phyloP scores from a whole-genome alignment of 768 basidiomycete species.

The Boletus subcaerulescens region DNA sequence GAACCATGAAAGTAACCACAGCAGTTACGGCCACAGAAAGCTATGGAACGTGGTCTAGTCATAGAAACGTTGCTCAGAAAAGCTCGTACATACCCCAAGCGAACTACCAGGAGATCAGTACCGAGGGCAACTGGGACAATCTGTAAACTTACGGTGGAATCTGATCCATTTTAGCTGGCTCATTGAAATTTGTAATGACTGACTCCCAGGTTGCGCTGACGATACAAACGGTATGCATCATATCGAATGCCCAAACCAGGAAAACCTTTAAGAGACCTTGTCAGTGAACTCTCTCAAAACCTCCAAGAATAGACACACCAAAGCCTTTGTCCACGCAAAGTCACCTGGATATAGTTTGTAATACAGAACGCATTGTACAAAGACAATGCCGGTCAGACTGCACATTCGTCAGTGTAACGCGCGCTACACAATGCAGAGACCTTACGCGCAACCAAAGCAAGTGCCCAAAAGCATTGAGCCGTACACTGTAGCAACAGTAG shows the following conservation, averaged over 20 bases:
- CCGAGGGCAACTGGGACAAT: fast-evolving
- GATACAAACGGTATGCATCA: constrained; percentile 30
- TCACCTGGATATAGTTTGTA: constrained; percentile 32
- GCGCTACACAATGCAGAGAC: background rate
- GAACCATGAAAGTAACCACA: constrained; percentile 31
- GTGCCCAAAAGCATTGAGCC: constrained; percentile 33
- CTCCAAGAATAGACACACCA: constrained; percentile 15
- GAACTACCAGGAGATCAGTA: constrained; percentile 13
- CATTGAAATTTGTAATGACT: constrained; percentile 24
- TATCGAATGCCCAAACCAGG: constrained; percentile 27
- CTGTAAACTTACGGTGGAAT: constrained; percentile 27
- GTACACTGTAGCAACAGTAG: constrained; percentile 29
- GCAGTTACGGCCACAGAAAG: constrained; percentile 34
- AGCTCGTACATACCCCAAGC: constrained; percentile 22
- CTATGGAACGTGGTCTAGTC: constrained; percentile 3
- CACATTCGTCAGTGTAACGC: constrained; percentile 4
- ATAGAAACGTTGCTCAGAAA: background rate
- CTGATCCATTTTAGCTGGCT: constrained; percentile 24
- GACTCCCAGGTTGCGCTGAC: constrained; percentile 25
- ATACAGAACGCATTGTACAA: constrained; percentile 31
- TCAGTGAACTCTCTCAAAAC: background rate
- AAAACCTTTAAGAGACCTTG: constrained; percentile 21
- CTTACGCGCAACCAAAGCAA: constrained; percentile 29
- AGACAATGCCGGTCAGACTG: constrained; percentile 32
- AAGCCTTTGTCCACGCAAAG: constrained; percentile 22